phyloP scores from a whole-genome alignment of 2,329 filamentous ascomycete genomes.

The Dothideomycetes sp. region DNA sequence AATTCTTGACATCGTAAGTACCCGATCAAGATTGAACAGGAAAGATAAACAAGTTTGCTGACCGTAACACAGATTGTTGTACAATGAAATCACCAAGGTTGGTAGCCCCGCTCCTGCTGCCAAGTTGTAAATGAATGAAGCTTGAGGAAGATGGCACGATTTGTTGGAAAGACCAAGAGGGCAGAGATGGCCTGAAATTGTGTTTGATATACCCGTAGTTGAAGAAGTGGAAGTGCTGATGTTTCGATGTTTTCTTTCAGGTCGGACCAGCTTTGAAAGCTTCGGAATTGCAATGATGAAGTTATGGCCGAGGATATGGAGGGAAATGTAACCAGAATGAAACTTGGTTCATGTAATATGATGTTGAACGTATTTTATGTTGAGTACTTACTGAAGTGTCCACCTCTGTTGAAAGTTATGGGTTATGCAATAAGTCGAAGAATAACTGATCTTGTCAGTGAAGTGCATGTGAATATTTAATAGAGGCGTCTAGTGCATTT shows the following conservation, averaged over 20 bases:
- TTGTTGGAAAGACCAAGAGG: background rate
- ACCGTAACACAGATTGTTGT: constrained; percentile 55
- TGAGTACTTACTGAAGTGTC: too few species aligned
- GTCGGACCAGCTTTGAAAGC: constrained; percentile 8
- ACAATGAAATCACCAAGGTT: constrained; percentile 76
- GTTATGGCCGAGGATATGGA: background rate
- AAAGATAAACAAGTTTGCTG: constrained; percentile 12
- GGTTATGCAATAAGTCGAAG: too few species aligned
- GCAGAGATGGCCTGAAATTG: background rate
- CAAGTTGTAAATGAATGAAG: constrained; percentile 30
- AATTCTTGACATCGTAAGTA: constrained; percentile 79
- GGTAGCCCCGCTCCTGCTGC: constrained; percentile 51
- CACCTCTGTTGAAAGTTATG: too few species aligned
- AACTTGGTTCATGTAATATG: background rate
- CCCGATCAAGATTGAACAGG: background rate
- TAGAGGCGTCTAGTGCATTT: too few species aligned
- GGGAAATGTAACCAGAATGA: background rate
- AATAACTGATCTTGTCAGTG: too few species aligned
- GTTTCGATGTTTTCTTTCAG: background rate
- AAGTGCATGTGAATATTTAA: too few species aligned
- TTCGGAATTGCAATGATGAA: constrained; percentile 1
- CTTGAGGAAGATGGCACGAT: background rate
- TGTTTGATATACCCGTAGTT: constrained; percentile 2
- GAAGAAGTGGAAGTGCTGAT: constrained; percentile 5
- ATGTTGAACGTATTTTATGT: background rate